A percentile compares a stretch with the other conserved stretches of the same genome.
Conservation (phyloP, 345 rosid species). For the Hevea brasiliensis region DNA sequence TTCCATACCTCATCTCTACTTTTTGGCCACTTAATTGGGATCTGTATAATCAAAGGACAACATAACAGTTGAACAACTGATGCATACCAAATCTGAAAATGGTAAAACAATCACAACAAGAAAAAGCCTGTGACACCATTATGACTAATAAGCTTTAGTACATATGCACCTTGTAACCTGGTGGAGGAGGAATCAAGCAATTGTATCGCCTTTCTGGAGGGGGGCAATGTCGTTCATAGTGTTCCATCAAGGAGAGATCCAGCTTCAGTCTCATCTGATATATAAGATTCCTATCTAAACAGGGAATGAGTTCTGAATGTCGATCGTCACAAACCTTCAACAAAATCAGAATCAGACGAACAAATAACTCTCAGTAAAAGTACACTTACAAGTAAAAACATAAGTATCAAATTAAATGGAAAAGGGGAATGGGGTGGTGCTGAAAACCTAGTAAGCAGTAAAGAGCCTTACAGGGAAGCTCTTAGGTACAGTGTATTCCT, state of each 20-base stretch:
- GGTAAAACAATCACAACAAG: background rate
- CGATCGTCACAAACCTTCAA: constrained; percentile 92
- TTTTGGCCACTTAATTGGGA: constrained; percentile 98
- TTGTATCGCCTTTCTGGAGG: constrained; percentile 87
- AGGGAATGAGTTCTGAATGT: constrained; percentile 93
- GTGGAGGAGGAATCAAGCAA: constrained; percentile 98
- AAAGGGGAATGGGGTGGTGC: constrained; percentile 3
- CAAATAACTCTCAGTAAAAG: background rate
- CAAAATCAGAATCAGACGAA: constrained; percentile 12
- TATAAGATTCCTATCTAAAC: constrained; percentile 84
- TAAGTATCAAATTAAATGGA: constrained; percentile 19
- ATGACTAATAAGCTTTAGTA: constrained; percentile 6
- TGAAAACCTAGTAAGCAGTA: background rate
- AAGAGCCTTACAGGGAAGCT: constrained; percentile 77
- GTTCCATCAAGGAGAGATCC: constrained; percentile 94
- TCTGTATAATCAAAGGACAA: constrained; percentile 38
- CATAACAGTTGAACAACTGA: background rate
- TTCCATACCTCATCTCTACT: constrained; percentile 99
- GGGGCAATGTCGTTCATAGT: constrained; percentile 97
- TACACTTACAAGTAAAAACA: background rate
- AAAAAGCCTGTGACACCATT: background rate
- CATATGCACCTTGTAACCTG: constrained; percentile 74
- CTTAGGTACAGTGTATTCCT: constrained; percentile 48
- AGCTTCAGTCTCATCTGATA: constrained; percentile 96
- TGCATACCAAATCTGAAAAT: constrained; percentile 12